Evolutionary conservation across 257 asterid genomes (phyloP).

Genomic region (Oldenlandia corymbosa): DNA sequence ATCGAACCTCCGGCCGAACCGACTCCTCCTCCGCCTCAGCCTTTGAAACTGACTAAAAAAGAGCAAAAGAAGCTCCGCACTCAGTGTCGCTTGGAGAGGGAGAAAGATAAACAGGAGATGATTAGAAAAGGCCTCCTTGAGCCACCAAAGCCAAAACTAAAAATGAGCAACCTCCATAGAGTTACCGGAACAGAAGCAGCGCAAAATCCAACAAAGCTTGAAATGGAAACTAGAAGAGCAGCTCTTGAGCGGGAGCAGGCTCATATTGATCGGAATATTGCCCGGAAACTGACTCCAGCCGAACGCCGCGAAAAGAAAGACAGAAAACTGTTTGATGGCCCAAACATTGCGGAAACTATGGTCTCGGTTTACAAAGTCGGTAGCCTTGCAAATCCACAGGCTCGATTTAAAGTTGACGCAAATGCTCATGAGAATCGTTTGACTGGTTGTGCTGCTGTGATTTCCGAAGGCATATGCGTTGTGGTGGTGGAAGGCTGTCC

Average conservation of each 20-base stretch:
- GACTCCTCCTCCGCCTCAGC: slow-evolving; percentile 95
- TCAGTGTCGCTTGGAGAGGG: slow-evolving; percentile 71
- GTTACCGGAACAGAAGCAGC: slow-evolving; percentile 97
- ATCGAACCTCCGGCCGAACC: slow-evolving; percentile 91
- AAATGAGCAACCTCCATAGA: slow-evolving; percentile 96
- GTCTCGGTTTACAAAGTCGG: slow-evolving; percentile 80
- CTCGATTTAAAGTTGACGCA: slow-evolving; percentile 78
- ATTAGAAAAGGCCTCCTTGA: slow-evolving; percentile 78
- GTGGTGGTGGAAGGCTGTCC: slow-evolving; percentile 93
- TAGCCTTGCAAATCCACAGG: slow-evolving; percentile 86
- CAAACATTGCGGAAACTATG: slow-evolving; percentile 41
- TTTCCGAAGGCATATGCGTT: slow-evolving; percentile 67
- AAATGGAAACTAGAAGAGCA: slow-evolving; percentile 88
- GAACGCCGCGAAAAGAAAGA: slow-evolving; percentile 95
- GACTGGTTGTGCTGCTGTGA: slow-evolving; percentile 71
- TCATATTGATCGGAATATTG: slow-evolving; percentile 77
- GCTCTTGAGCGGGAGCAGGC: slow-evolving; percentile 99
- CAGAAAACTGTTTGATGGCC: slow-evolving; percentile 71
- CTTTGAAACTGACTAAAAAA: slow-evolving; percentile 77
- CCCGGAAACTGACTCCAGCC: slow-evolving; percentile 96
- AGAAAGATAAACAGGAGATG: slow-evolving; percentile 94
- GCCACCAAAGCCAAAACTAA: slow-evolving; percentile 87
- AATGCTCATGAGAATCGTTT: slow-evolving; percentile 89
- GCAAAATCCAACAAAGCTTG: slow-evolving; percentile 92
- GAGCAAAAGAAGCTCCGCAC: slow-evolving; percentile 98